Conservation (phyloP, 306 rosid genomes). For the Sicyos edulis region DNA sequence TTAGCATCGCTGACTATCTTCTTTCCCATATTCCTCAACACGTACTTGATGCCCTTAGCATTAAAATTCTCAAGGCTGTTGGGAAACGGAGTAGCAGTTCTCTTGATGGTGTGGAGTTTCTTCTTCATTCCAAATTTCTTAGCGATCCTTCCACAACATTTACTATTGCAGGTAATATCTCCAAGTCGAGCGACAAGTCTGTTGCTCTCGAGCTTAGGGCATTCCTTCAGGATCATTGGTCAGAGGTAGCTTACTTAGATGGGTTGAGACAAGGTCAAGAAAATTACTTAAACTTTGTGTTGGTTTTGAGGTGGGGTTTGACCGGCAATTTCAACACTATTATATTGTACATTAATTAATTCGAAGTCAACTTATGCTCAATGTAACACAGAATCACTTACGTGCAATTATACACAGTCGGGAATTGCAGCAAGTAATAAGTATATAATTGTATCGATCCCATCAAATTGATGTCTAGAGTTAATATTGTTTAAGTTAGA, state of each 20-base stretch:
- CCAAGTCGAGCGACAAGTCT: conserved; percentile 58
- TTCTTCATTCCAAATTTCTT: conserved; percentile 68
- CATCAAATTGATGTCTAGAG: too few relatives aligned
- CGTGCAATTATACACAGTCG: too few relatives aligned
- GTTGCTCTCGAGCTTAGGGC: conserved; percentile 62
- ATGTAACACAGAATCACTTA: too few relatives aligned
- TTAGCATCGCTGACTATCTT: conserved; percentile 61
- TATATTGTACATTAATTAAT: too few relatives aligned
- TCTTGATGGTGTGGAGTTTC: conserved; percentile 79
- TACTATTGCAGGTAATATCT: conserved; percentile 71
- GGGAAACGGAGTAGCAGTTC: conserved; percentile 84
- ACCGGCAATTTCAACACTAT: too few relatives aligned
- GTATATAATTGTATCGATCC: too few relatives aligned
- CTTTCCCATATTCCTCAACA: conserved; percentile 82
- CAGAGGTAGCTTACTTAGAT: conserved; percentile 55
- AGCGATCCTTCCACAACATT: conserved; percentile 78
- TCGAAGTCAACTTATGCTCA: too few relatives aligned
- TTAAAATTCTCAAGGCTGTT: conserved; percentile 79
- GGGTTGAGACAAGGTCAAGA: conserved; percentile 62
- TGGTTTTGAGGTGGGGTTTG: conserved; percentile 55
- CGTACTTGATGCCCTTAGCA: conserved; percentile 68
- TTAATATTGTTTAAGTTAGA: too few relatives aligned
- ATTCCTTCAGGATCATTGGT: conserved; percentile 74
- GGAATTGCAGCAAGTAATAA: too few relatives aligned
- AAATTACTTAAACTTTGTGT: conserved; percentile 55